Evolutionary conservation across 2,329 filamentous ascomycete species (phyloP), one percentile per base, ranked within the genome.

Genomic region (Sarocladium brachiariae): DNA sequence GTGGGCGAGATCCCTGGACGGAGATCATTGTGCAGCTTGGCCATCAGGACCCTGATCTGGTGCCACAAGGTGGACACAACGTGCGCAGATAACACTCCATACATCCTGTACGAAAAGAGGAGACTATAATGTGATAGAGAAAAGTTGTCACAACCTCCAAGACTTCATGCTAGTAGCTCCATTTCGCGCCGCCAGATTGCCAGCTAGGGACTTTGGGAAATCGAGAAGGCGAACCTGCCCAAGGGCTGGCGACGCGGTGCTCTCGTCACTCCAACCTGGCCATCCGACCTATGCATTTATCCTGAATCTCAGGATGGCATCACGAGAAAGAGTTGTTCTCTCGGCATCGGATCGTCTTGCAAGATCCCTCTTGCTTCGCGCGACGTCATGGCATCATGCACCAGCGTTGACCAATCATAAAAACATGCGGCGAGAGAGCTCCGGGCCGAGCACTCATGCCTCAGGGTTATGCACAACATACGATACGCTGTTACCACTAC

Each of bases 11-110:
- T 47, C 43, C 43, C 24, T 47, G 43, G 25, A 4, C 9, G 39
- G 13, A 47, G 43, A 47, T 47, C 43, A 31, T 31, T 47, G 43
- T 47, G 43, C 43, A 47, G 43, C 27, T 47, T 47, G 27, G 43
- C 27, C 43, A n/a, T n/a, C n/a, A 31, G 25, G 43, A 47, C 43
- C 43, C 43, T 47, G 43, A 47, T 47, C 25, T 45, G 11, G 43
- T 27, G 14, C 9, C 43, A 23, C 27, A 21, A 30, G n/a, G 25
- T 24, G 43, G 43, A 4, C 25, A 47, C 5, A 25, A 33, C 13
- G 24, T 33, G 24, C 27, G 5, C 13, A 33, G 16, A 5, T 16
- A 31, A 18, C 13, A n/a, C n/a, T n/a, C n/a, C n/a, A n/a, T n/a
- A n/a, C n/a, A n/a, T n/a, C n/a, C n/a, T n/a, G 16, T 10, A 13